A percentile compares a stretch with the other conserved stretches of the same genome.
Evolutionary conservation across 192 early-diverging fungal species (phyloP).

Genomic region (Backusella psychrophila): DNA sequence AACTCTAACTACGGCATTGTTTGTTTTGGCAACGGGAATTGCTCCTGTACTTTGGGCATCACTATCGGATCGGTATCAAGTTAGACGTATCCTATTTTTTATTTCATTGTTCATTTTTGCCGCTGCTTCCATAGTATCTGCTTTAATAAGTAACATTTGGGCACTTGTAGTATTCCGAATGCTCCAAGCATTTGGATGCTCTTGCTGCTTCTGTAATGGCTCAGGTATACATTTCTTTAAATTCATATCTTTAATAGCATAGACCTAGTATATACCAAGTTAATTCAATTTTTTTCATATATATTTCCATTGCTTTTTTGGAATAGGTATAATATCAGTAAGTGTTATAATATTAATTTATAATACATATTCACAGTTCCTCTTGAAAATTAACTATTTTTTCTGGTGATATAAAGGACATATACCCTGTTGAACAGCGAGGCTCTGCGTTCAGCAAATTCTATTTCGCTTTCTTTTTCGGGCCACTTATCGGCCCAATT

Average conservation of each 20-base stretch:
- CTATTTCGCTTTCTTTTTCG: constrained; percentile 28
- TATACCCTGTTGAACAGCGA: constrained; percentile 25
- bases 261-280: background rate
- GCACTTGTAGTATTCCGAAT: constrained; percentile 38
- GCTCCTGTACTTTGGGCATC: constrained; percentile 44
- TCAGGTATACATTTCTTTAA: constrained; percentile 17
- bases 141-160: constrained; percentile 35
- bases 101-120: constrained; percentile 38
- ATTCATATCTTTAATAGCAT: background rate
- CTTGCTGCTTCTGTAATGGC: constrained; percentile 41
- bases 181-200: constrained; percentile 43
- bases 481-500: constrained; percentile 12
- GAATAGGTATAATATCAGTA: constrained; percentile 25
- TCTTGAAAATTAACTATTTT: background rate
- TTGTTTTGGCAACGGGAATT: constrained; percentile 45
- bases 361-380: background rate
- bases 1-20: constrained; percentile 43
- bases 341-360: constrained; percentile 1
- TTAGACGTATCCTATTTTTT: constrained; percentile 40
- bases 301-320: background rate
- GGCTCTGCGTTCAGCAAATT: constrained; percentile 32
- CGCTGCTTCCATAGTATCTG: constrained; percentile 41
- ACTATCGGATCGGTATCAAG: constrained; percentile 40
- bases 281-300: background rate
- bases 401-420: constrained; percentile 17